A percentile compares a stretch with the other conserved stretches of the same genome.
phyloP scores from a whole-genome alignment of 257 asterid species.

The Avicennia marina region DNA sequence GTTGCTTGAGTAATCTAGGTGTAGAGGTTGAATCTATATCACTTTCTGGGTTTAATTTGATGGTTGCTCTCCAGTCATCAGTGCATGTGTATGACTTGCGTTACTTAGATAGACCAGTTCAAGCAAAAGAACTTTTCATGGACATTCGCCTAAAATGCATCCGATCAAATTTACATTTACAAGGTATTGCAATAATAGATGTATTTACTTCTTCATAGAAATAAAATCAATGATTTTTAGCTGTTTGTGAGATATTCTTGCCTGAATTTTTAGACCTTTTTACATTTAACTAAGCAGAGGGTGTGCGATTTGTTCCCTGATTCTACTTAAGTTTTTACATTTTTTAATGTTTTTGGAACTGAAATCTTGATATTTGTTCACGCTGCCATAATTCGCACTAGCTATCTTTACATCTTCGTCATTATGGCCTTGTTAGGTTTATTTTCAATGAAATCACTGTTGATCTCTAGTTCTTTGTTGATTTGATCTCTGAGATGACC shows the following conservation, averaged over 20 bases:
- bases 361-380: no score
- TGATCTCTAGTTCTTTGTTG: neutral
- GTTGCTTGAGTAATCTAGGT: conserved; percentile 40
- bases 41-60: conserved; percentile 54
- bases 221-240: neutral
- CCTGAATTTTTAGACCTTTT: no score
- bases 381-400: no score
- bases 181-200: conserved; percentile 51
- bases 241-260: no score
- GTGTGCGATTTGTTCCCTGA: neutral
- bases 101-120: conserved; percentile 29
- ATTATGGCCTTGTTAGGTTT: neutral
- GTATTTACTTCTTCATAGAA: conserved; percentile 4
- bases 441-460: neutral
- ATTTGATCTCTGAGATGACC: conserved; percentile 12
- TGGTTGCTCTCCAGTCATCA: conserved; percentile 60
- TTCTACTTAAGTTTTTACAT: neutral
- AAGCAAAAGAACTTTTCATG: conserved; percentile 35
- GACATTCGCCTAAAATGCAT: conserved; percentile 59
- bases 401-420: neutral
- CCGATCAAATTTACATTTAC: conserved; percentile 53
- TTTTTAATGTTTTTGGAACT: no score
- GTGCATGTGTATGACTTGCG: conserved; percentile 72
- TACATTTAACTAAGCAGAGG: neutral
- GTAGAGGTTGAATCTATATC: conserved; percentile 70